Evolutionary conservation across 495 filamentous ascomycete species (phyloP), one percentile per base, ranked within the genome.

Genomic region (Cairneyella variabilis): DNA sequence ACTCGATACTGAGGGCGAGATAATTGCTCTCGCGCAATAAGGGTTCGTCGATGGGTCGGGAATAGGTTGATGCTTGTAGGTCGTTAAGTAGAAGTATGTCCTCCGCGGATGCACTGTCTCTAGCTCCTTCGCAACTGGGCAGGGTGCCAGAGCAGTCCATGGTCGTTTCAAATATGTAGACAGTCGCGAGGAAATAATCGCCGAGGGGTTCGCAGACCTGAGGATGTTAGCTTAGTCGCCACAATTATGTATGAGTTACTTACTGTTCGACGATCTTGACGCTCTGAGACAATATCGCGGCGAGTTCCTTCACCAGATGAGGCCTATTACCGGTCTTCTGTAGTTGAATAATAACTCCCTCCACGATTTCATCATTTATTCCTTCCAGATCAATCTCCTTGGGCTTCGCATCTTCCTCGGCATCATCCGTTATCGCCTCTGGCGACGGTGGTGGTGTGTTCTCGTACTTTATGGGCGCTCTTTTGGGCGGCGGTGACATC

Each of bases 51-150:
- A 76, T 46, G 82, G 80, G 60, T 90, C 84, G 1, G 91, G 91
- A 21, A 97, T 80, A 40, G 89, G 82, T 68, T 95, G 90, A 59
- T 83, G 88, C 43, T 87, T 83, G 56, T 73, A 83, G 7, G 88
- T 96, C 32, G 90, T 93, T 44, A 98, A 81, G 70, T 89, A 97
- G 68, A 91, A 98, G 71, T 95, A 98, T 48, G 95, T 90, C 71
- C 93, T 89, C 63, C 90, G 87, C 21, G 93, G 93, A 63, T 97
- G 92, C 32, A 92, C 85, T 25, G 88, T 83, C 63, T 95, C 86
- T 51, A 97, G 83, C 71, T 95, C 90, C 70, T 97, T 98, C 34
- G 85, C 88, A 41, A 97, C 66, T 3, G 95, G 91, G 67, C 93
- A 97, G 3, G 88, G 90, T 37, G 88, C 73, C 18, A 85, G 70